Evolutionary conservation across 129 eudicot species (phyloP), one percentile per base, ranked within the genome.

Genomic region (Escallonia herrerae): DNA sequence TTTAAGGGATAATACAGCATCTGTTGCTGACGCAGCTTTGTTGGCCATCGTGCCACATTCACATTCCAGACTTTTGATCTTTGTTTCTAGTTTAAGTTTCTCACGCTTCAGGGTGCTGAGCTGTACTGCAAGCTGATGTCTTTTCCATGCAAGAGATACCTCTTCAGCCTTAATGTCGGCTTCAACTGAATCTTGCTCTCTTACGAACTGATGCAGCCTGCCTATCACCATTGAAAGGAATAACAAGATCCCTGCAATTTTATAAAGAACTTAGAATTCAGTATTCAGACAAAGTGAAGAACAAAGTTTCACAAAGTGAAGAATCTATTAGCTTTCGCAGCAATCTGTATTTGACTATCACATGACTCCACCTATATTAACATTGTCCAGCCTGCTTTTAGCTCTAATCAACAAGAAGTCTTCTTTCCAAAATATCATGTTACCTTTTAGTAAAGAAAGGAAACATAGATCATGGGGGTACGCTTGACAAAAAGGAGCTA

Each of bases 241-340:
- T 15, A 77, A 60, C 45, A 63, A 71, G 61, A 77, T 44, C 11
- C 81, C 81, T 77, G 73, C 40, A 77, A 42, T 56, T 45, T n/a
- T 33, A 64, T 10, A 12, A 8, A 40, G 64, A 9, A 60, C 7
- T 53, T 53, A 53, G 58, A 45, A 45, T 8, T 45, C 49, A 22
- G 33, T 22, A 22, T 1, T 22, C 33, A 22, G 33, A 22, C 33
- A 22, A n/a, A n/a, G n/a, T n/a, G n/a, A n/a, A n/a, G n/a, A n/a
- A n/a, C n/a, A n/a, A n/a, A n/a, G n/a, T n/a, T n/a, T n/a, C n/a
- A n/a, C n/a, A n/a, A n/a, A 22, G 33, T 22, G 33, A 22, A 22
- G 33, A 22, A 22, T 22, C 33, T 22, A 22, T 22, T 22, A 22
- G 33, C 33, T 22, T 22, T 22, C 33, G 33, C 33, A 22, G 33